Evolutionary conservation across 768 basidiomycete genomes (phyloP).

Genomic region (Boletellus sp.): DNA sequence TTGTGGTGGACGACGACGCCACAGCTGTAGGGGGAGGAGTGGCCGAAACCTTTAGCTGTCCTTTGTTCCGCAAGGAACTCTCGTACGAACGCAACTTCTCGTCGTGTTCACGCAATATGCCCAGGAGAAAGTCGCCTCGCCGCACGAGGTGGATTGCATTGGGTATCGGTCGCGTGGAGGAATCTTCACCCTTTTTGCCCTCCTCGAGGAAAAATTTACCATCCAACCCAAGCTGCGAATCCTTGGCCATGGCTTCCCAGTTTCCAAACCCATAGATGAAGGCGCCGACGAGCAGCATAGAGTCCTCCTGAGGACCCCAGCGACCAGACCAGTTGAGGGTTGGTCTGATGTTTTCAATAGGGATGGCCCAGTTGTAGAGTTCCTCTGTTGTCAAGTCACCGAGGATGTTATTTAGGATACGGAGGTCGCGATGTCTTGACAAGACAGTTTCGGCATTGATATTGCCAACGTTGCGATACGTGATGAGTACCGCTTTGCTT

Average conservation of each 20-base stretch:
- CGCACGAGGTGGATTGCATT: slow-evolving; percentile 98
- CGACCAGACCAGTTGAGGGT: slow-evolving; percentile 96
- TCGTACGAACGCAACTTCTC: slow-evolving; percentile 90
- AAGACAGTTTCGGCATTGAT: slow-evolving; percentile 98
- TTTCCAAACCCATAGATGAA: slow-evolving; percentile 92
- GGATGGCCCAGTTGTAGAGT: slow-evolving; percentile 79
- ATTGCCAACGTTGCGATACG: slow-evolving; percentile 82
- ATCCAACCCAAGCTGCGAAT: slow-evolving; percentile 72
- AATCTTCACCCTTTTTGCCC: slow-evolving; percentile 89
- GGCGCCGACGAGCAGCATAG: slow-evolving; percentile 92
- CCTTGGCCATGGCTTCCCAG: slow-evolving; percentile 95
- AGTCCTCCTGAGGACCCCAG: slow-evolving; percentile 90
- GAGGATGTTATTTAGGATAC: slow-evolving; percentile 80
- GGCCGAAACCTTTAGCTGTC: slow-evolving; percentile 64
- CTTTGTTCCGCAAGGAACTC: slow-evolving; percentile 68
- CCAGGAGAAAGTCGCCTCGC: slow-evolving; percentile 89
- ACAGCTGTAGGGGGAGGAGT: slow-evolving; percentile 73
- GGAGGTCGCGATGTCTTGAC: slow-evolving; percentile 83
- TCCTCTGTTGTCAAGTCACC: slow-evolving; percentile 58
- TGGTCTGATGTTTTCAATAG: slow-evolving; percentile 89
- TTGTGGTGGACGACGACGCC: slow-evolving; percentile 59
- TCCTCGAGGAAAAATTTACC: slow-evolving; percentile 99
- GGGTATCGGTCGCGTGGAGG: slow-evolving; percentile 83
- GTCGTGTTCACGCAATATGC: slow-evolving; percentile 80
- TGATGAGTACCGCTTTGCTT: slow-evolving; percentile 94